phyloP scores from a whole-genome alignment of 257 asterid genomes.

The Coffea canephora region DNA sequence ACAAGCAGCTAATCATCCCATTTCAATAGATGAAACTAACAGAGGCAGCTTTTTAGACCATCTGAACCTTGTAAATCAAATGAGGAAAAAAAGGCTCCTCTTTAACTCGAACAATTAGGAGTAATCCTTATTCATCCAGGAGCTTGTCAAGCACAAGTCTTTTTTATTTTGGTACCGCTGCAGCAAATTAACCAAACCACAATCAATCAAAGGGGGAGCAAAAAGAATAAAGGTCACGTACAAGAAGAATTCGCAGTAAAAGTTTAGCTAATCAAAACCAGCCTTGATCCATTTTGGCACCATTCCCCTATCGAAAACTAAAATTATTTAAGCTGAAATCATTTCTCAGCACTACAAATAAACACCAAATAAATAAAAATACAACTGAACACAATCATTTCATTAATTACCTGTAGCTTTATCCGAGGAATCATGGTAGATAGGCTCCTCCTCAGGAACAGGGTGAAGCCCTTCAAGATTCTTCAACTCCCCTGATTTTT shows the following conservation, averaged over 20 bases:
- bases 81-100: no score
- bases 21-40: neutral
- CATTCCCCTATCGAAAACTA: neutral
- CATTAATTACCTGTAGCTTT: conserved; percentile 41
- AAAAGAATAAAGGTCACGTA: neutral
- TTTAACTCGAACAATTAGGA: no score
- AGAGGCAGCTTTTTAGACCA: no score
- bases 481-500: conserved; percentile 26
- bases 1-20: neutral
- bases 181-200: neutral
- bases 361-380: no score
- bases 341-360: neutral
- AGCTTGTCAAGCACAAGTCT: no score
- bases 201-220: neutral
- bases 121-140: neutral
- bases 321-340: neutral
- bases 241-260: neutral
- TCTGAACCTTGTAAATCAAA: neutral
- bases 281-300: neutral
- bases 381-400: neutral
- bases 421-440: conserved; percentile 56
- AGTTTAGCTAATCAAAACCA: neutral
- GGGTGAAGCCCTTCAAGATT: conserved; percentile 40
- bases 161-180: neutral
- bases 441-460: conserved; percentile 65